Percentiles rank a stretch among this genome's conserved stretches.
Conservation (phyloP, 352 stramenopile species). For the Halophytophthora polymorphica region DNA sequence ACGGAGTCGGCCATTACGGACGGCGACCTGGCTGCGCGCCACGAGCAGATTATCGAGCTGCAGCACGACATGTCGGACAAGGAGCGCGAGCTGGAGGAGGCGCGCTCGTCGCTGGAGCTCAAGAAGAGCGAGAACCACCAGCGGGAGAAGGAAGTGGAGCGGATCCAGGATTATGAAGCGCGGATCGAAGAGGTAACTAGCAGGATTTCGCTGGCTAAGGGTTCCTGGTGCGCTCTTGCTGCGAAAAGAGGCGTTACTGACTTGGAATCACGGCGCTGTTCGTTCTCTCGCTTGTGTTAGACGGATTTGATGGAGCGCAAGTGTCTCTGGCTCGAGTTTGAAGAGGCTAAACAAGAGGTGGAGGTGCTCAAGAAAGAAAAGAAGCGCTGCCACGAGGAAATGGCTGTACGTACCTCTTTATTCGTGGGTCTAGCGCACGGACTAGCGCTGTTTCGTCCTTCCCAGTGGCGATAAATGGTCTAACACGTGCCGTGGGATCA, state of each 20-base stretch:
- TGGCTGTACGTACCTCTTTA: slow-evolving; percentile 39
- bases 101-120: slow-evolving; percentile 58
- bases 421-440: not conserved
- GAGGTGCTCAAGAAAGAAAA: slow-evolving; percentile 69
- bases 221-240: not conserved
- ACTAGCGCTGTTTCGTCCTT: not conserved
- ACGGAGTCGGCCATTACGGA: slow-evolving; percentile 76
- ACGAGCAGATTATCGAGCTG: slow-evolving; percentile 78
- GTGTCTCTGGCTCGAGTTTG: slow-evolving; percentile 81
- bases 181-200: slow-evolving; percentile 65
- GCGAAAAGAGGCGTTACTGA: not conserved
- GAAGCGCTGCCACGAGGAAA: slow-evolving; percentile 58
- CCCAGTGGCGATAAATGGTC: not conserved
- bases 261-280: not conserved
- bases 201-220: not conserved
- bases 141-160: slow-evolving; percentile 82
- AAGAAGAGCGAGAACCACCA: slow-evolving; percentile 84
- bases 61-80: slow-evolving; percentile 74
- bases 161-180: slow-evolving; percentile 78
- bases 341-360: slow-evolving; percentile 68
- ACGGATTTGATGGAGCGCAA: slow-evolving; percentile 86
- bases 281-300: slow-evolving; percentile 23
- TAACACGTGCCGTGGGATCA: not conserved
- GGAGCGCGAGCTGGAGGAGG: slow-evolving; percentile 63
- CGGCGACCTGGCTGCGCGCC: slow-evolving; percentile 62